Conservation (phyloP, 192 early-diverging fungal genomes). For the Podila horticola region DNA sequence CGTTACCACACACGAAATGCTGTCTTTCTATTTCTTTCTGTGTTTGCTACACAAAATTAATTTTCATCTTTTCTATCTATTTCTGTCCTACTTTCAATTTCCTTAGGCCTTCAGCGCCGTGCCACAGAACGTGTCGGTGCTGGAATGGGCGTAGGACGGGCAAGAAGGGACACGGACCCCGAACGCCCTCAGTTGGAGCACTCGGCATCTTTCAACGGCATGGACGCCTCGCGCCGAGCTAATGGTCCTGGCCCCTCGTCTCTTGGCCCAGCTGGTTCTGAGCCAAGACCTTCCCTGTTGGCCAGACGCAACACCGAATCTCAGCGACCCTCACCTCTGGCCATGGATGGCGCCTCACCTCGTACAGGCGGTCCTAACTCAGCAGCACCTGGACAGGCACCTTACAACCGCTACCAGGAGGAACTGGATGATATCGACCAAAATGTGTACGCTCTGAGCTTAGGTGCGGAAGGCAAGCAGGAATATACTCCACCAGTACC, state of each 20-base stretch:
- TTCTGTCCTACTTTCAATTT: neutral
- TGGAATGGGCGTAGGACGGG: slow-evolving; percentile 9
- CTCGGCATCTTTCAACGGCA: slow-evolving; percentile 29
- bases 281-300: slow-evolving; percentile 18
- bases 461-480: slow-evolving; percentile 13
- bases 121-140: slow-evolving; percentile 27
- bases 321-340: slow-evolving; percentile 19
- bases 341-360: slow-evolving; percentile 8
- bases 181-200: slow-evolving; percentile 41
- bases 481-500: neutral
- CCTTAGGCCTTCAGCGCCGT: slow-evolving; percentile 42
- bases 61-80: neutral
- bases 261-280: slow-evolving; percentile 44
- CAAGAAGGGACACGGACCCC: slow-evolving; percentile 6
- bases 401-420: slow-evolving; percentile 32
- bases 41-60: neutral
- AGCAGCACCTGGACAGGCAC: slow-evolving; percentile 5
- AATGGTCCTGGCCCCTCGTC: slow-evolving; percentile 17
- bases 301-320: slow-evolving; percentile 37
- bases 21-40: too few species aligned
- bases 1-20: too few species aligned
- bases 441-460: slow-evolving; percentile 15
- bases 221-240: slow-evolving; percentile 2
- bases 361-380: slow-evolving; percentile 3
- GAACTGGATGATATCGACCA: slow-evolving; percentile 47